Evolutionary conservation across 495 filamentous ascomycete species (phyloP), one percentile per base, ranked within the genome.

Genomic region (Penicillium dipodomyicola): DNA sequence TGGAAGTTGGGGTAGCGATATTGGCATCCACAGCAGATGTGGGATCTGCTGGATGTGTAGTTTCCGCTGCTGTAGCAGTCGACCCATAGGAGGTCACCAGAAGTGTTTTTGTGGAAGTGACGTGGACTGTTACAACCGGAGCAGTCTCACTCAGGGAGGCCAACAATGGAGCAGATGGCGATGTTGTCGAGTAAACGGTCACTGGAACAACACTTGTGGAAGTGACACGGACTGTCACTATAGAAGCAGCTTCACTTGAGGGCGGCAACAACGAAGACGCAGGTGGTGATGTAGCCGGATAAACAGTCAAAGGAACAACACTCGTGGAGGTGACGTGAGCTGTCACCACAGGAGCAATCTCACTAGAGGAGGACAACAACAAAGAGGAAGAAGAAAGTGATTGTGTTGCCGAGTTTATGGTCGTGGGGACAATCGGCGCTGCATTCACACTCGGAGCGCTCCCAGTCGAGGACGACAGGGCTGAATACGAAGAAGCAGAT

Each of bases 161-260:
- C 35, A 17, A 39, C 35, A 39, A 39, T 33, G 30, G 30, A 19
- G 30, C 6, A 4, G 40, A 20, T 40, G 22, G 11, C 4, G 49
- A 50, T 12, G 49, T 57, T 42, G 41, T 35, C 9, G 42, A 22
- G 4, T 56, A 56, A 11, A 59, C 56, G 1, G 60, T 63, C 0
- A 51, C 35, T 4, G 19, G 45, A 20, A 53, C 56, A 2, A 60
- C 49, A 3, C 46, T 49, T 11, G 56, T 41, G 2, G 58, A 53
- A n/a, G 60, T 60, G 12, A 57, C 46, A 29, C 49, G 48, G 11
- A 49, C 43, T 23, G 50, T 64, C 11, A 46, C 51, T 32, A 3
- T 9, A 19, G 49, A n/a, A 11, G 11, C 23, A 41, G 5, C 19
- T 29, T 48, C 32, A 15, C 12, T 37, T 37, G 32, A 10, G 23